Conservation (phyloP, 202 grass and related monocot species). For the Brachypodium distachyon region DNA sequence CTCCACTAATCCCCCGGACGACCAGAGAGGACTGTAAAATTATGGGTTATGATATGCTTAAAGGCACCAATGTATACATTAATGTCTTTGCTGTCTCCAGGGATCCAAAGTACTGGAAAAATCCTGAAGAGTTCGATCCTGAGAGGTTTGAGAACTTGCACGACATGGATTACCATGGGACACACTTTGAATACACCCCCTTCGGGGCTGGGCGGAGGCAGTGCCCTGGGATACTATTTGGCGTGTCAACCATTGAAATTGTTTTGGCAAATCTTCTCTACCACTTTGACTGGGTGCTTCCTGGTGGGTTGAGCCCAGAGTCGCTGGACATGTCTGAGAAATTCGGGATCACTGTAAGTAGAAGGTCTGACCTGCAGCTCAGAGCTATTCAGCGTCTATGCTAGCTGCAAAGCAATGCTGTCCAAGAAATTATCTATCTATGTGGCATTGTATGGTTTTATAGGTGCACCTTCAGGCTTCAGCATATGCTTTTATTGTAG, state of each 20-base stretch:
- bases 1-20: neutral
- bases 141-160: neutral
- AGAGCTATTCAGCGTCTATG: neutral
- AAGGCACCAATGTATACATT: neutral
- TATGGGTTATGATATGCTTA: neutral
- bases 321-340: neutral
- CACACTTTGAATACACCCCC: neutral
- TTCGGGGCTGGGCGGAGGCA: conserved; percentile 10
- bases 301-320: neutral
- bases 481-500: too few species aligned
- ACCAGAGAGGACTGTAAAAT: neutral
- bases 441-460: too few species aligned
- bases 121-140: neutral
- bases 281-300: neutral
- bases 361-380: neutral
- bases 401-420: too few species aligned
- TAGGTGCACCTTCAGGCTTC: too few species aligned
- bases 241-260: neutral
- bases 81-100: neutral
- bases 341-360: neutral
- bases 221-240: neutral
- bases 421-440: too few species aligned
- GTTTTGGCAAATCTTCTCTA: neutral
- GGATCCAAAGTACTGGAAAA: neutral
- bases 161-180: neutral